These are phyloP conservation scores for Plasmodium vivax DNA, from an alignment of 169 alveolate genomes.

Conservation along the genomic window DNA sequence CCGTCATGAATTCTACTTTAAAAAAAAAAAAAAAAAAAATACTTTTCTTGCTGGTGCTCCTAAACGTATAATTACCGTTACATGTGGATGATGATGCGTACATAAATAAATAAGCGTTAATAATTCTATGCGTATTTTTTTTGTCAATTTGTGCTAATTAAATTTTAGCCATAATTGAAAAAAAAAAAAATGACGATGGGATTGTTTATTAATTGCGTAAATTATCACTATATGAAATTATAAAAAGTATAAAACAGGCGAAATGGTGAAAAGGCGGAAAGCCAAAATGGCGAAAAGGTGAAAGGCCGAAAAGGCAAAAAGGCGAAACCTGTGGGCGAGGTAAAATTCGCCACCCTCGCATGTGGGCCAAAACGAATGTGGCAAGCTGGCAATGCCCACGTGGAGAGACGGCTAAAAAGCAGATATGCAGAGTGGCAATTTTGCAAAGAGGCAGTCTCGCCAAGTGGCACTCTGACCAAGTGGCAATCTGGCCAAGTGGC, in stretches of 20 bases:
- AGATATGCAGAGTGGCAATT: neutral
- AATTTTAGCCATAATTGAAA: neutral
- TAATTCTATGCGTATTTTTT: neutral
- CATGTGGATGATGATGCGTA: neutral
- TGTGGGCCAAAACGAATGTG: neutral
- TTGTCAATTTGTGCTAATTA: neutral
- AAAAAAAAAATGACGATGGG: neutral
- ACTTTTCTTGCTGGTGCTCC: neutral
- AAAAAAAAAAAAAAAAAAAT: neutral
- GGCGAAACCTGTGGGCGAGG: neutral
- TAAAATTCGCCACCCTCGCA: neutral
- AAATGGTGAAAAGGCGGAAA: neutral
- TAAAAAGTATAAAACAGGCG: neutral
- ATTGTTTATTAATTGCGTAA: neutral
- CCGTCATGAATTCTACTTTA: neutral
- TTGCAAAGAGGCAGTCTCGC: too few species aligned
- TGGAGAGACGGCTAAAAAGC: neutral
- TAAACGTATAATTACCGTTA: neutral
- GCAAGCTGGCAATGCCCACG: neutral
- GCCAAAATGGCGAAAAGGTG: too few species aligned
- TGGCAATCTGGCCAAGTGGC: neutral
- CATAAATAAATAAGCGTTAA: neutral
- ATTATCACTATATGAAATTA: neutral
- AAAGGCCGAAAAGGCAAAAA: neutral
- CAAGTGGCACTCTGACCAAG: too few species aligned